Evolutionary conservation across 371 early-diverging fungal genomes (phyloP), one percentile per base, ranked within the genome.

Genomic region (Mortierella sp.): DNA sequence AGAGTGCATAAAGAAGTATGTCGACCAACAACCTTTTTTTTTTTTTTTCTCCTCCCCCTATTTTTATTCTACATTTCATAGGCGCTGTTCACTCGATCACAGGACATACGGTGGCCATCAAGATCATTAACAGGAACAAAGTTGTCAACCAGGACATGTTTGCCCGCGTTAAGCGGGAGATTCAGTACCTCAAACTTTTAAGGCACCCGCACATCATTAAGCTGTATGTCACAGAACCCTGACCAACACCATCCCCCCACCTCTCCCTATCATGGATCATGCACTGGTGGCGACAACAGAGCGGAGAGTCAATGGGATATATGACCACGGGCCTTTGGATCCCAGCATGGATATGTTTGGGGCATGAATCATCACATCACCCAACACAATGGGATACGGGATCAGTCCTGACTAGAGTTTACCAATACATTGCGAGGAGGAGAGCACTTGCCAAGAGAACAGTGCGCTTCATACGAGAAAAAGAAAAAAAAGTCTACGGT

Each of bases 201-300:
- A 89, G 96, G 53, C 98, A 99, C 82, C 96, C 98, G 43, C 99
- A 99, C 83, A 98, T 99, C 68, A 98, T 99, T 81, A 96, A 98
- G 84, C 87, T 99, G 87, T 94, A 87, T 83, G 82, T 68, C 46
- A 56, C 21, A 37, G 37, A 37, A n/a, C n/a, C n/a, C n/a, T n/a
- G n/a, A n/a, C n/a, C n/a, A n/a, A n/a, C 37, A 2, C 16, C 9
- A 50, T n/a, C 5, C n/a, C 0, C 25, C 43, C 46, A 9, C 55
- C 12, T 37, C 46, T 15, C 50, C 29, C 19, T 21, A 51, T 28
- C 7, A 26, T 47, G 43, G 26, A 60, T 12, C 62, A 12, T 15
- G 48, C 15, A 15, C 11, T 6, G 47, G 66, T 52, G 6, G 19
- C 47, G n/a, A 7, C 37, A 43, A 53, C 43, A 56, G 51, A 60